Evolutionary conservation across 2,329 filamentous ascomycete genomes (phyloP), one percentile per base, ranked within the genome.

Genomic region (Fusarium decemcellulare): DNA sequence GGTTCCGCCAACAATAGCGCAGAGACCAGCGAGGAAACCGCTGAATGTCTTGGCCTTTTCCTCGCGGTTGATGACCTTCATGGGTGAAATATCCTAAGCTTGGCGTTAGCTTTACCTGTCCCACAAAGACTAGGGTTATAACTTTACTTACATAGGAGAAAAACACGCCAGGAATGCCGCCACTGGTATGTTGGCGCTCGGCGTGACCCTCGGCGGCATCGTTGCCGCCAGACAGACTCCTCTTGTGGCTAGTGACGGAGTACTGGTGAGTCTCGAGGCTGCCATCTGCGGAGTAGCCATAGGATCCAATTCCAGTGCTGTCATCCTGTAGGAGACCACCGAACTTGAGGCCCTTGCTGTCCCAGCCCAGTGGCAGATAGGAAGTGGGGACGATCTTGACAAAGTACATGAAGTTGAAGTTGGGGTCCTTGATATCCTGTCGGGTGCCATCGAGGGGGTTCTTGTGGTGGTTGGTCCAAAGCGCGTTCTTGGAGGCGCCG

Each of bases 51-150:
- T 98, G 65, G 91, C 86, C 48, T 93, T 90, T 72, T 93, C 92
- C 83, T 99, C 97, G 59, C 95, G 92, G 85, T 99, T 99, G 82
- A 99, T 92, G 65, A 99, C 95, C 84, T 98, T 99, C 96, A 99
- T 99, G 6, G 96, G 96, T 3, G 95, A 98, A 80, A 99, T 99
- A 76, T 99, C 96, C 92, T 95, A 29, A 5, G 32, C 14, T 11
- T 12, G 30, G 15, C 23, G 63, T 77, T 71, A 77, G 73, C 54
- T 57, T 51, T 6, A 4, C 18, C 14, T 12, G n/a, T 10, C 29
- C 10, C 30, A 16, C 11, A 14, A 43, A 8, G 47, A 34, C 10
- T 51, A 9, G 8, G n/a, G 1, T n/a, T 32, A 29, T 8, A 29
- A 18, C 23, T 32, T 8, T 34, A 88, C 92, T 88, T 85, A 95